These are phyloP conservation scores for Pisolithus tinctorius DNA, from an alignment of 768 basidiomycete genomes.

Conservation along the genomic window DNA sequence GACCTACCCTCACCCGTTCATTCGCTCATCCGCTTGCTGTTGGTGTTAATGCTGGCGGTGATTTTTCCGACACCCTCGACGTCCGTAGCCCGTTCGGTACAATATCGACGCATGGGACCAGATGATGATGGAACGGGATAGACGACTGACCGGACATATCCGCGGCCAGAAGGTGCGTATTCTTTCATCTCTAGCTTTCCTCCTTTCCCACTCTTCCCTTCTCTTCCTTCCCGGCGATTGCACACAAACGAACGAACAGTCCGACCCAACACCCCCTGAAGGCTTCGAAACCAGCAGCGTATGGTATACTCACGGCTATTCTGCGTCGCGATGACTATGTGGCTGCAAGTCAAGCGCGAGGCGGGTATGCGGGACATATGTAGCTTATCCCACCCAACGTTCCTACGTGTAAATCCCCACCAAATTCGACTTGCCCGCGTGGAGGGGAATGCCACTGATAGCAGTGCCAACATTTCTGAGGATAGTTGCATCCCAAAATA, in stretches of 20 bases:
- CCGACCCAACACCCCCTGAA: slow-evolving; percentile 60
- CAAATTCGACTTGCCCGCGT: background rate
- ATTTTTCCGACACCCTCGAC: too few relatives aligned
- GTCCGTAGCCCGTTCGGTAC: slow-evolving; percentile 69
- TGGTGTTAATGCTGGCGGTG: too few relatives aligned
- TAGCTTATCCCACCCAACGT: background rate
- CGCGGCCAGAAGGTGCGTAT: slow-evolving; percentile 79
- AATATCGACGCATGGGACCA: slow-evolving; percentile 86
- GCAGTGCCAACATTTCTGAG: too few relatives aligned
- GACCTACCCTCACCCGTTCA: too few relatives aligned
- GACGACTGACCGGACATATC: slow-evolving; percentile 75
- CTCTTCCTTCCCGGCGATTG: background rate
- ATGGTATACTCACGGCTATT: slow-evolving; percentile 57
- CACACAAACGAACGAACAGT: slow-evolving; percentile 32
- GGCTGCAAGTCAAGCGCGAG: background rate
- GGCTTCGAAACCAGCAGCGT: slow-evolving; percentile 67
- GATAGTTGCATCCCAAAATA: too few relatives aligned
- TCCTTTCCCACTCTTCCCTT: too few relatives aligned
- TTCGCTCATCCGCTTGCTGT: too few relatives aligned
- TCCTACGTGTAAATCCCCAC: background rate
- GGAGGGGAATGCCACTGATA: too few relatives aligned
- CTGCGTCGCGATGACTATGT: background rate
- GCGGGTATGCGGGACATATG: background rate
- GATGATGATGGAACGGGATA: slow-evolving; percentile 94
- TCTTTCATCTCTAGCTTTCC: background rate